A percentile compares a stretch with the other conserved stretches of the same genome.
These are phyloP conservation scores for Botrytis medusae DNA, from an alignment of 2,329 filamentous ascomycete genomes.

Conservation along the genomic window DNA sequence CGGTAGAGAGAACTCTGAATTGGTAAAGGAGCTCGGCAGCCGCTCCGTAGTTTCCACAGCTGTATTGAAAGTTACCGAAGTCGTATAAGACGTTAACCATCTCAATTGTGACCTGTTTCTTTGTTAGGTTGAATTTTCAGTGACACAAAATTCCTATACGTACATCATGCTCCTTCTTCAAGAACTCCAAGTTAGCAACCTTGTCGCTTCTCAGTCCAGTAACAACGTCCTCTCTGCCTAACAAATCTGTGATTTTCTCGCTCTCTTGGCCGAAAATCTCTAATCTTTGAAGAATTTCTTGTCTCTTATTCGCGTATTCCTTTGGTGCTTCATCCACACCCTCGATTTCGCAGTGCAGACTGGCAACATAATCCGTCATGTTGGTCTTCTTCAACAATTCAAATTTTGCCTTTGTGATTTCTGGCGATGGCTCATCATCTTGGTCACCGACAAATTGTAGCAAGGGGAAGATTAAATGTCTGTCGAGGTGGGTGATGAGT, in stretches of 20 bases:
- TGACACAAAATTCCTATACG: slow-evolving; percentile 39
- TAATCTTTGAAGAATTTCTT: slow-evolving; percentile 81
- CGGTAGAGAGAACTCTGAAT: slow-evolving; percentile 96
- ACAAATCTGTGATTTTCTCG: slow-evolving; percentile 80
- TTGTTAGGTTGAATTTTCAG: slow-evolving; percentile 24
- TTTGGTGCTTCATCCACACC: slow-evolving; percentile 73
- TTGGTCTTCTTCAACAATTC: slow-evolving; percentile 95
- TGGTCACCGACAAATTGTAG: slow-evolving; percentile 86
- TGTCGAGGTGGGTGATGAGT: slow-evolving; percentile 87
- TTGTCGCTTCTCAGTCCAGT: slow-evolving; percentile 93
- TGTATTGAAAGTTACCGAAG: slow-evolving; percentile 96
- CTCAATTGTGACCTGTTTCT: slow-evolving; percentile 72
- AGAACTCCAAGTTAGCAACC: slow-evolving; percentile 95
- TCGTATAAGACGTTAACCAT: slow-evolving; percentile 97
- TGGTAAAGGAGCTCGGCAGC: slow-evolving; percentile 94
- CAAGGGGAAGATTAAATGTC: slow-evolving; percentile 93
- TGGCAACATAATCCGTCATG: slow-evolving; percentile 97
- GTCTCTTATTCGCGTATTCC: slow-evolving; percentile 85
- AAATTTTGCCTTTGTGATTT: slow-evolving; percentile 85
- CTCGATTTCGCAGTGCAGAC: slow-evolving; percentile 87
- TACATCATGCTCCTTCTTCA: slow-evolving; percentile 94
- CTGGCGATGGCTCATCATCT: slow-evolving; percentile 71
- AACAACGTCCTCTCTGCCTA: slow-evolving; percentile 87
- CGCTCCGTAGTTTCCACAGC: slow-evolving; percentile 88
- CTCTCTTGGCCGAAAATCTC: slow-evolving; percentile 85